Evolutionary conservation across 1,139 yeast genomes (phyloP).

Genomic region (Nakaseomyces uthaithaninus): DNA sequence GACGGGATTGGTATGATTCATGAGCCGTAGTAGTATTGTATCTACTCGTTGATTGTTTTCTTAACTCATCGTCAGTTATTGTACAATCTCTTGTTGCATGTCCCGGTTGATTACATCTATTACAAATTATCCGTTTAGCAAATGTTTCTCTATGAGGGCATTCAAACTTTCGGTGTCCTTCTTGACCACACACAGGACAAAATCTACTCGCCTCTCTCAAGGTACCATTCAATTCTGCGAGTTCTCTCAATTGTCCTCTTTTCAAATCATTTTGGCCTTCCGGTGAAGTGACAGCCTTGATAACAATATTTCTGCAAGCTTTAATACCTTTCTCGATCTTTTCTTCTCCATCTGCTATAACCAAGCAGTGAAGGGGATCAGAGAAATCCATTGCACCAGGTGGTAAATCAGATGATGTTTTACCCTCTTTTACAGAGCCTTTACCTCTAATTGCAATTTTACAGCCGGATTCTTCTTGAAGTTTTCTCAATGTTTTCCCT

Average conservation of each 20-base stretch:
- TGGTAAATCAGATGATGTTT: conserved; percentile 43
- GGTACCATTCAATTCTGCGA: conserved; percentile 93
- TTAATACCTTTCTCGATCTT: conserved; percentile 69
- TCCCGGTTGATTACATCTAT: conserved; percentile 72
- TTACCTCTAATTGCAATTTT: conserved; percentile 81
- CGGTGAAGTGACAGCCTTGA: conserved; percentile 80
- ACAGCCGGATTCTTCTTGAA: conserved; percentile 82
- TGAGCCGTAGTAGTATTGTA: neutral
- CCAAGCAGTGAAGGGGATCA: conserved; percentile 83
- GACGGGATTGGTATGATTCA: neutral
- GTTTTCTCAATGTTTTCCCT: conserved; percentile 75
- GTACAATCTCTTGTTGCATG: conserved; percentile 85
- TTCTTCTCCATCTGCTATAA: conserved; percentile 76
- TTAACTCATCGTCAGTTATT: neutral
- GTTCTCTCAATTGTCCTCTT: conserved; percentile 80
- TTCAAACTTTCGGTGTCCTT: conserved; percentile 54
- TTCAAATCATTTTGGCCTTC: conserved; percentile 90
- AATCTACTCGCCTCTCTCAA: conserved; percentile 70
- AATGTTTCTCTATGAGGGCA: conserved; percentile 51
- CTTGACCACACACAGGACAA: conserved; percentile 49
- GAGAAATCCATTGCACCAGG: conserved; percentile 45
- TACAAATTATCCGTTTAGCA: conserved; percentile 59
- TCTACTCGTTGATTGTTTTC: neutral
- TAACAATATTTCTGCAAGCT: conserved; percentile 67
- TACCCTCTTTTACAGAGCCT: conserved; percentile 94